These are phyloP conservation scores for Candida montana DNA, from an alignment of 805 yeast species.

Conservation along the genomic window DNA sequence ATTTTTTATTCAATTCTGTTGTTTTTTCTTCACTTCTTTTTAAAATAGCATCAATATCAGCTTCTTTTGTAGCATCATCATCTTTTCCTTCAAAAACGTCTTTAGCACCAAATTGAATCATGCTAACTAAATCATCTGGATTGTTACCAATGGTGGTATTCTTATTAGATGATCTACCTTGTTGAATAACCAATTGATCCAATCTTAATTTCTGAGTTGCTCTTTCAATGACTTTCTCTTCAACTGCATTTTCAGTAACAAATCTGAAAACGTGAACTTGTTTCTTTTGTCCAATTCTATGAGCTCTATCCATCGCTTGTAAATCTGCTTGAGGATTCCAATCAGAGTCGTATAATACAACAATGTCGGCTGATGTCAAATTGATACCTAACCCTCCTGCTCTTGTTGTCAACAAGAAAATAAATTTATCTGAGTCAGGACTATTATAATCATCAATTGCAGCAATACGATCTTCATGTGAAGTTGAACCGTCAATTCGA, in stretches of 20 bases:
- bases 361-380: slow-evolving; percentile 87
- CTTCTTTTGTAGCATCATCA: slow-evolving; percentile 29
- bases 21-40: slow-evolving; percentile 81
- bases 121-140: slow-evolving; percentile 82
- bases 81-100: slow-evolving; percentile 61
- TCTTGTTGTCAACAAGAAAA: slow-evolving; percentile 84
- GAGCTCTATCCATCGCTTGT: slow-evolving; percentile 98
- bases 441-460: slow-evolving; percentile 90
- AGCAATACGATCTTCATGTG: slow-evolving; percentile 86
- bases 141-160: slow-evolving; percentile 49
- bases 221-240: slow-evolving; percentile 90
- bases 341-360: slow-evolving; percentile 83
- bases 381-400: slow-evolving; percentile 98
- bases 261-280: slow-evolving; percentile 91
- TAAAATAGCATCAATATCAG: slow-evolving; percentile 81
- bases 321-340: slow-evolving; percentile 99
- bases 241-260: slow-evolving; percentile 93
- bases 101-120: slow-evolving; percentile 97
- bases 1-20: slow-evolving; percentile 69
- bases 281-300: slow-evolving; percentile 93
- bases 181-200: slow-evolving; percentile 94
- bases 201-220: slow-evolving; percentile 91
- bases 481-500: slow-evolving; percentile 90
- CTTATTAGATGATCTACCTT: slow-evolving; percentile 60
- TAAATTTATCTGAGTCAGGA: slow-evolving; percentile 76